These are phyloP conservation scores for Chalara sp. DNA, from an alignment of 2,329 filamentous ascomycete species.

Conservation along the genomic window DNA sequence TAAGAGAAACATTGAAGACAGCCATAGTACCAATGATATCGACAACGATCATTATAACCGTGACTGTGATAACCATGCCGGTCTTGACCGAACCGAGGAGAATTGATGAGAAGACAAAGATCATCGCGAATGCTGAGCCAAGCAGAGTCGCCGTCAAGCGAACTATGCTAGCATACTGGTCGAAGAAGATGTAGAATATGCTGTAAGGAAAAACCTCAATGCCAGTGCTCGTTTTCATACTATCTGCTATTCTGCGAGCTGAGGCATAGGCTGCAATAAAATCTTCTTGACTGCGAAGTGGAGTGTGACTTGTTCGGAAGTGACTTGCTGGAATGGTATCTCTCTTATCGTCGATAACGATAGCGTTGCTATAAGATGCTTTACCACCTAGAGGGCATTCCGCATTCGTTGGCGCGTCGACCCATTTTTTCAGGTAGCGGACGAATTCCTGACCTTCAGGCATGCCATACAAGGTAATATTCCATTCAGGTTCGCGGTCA, in stretches of 20 bases:
- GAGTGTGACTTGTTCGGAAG: conserved; percentile 86
- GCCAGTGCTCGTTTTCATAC: conserved; percentile 64
- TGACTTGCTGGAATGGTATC: conserved; percentile 73
- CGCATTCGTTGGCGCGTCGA: conserved; percentile 70
- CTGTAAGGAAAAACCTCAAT: conserved; percentile 93
- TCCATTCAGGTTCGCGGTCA: conserved; percentile 74
- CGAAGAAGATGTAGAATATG: conserved; percentile 98
- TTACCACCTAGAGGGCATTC: conserved; percentile 84
- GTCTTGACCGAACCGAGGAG: conserved; percentile 82
- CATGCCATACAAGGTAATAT: conserved; percentile 84
- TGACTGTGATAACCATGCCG: conserved; percentile 73
- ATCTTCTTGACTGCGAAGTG: conserved; percentile 79
- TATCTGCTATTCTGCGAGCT: conserved; percentile 78
- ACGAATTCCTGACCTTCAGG: conserved; percentile 89
- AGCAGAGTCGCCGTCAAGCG: conserved; percentile 72
- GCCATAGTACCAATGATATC: conserved; percentile 97
- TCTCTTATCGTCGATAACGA: conserved; percentile 66
- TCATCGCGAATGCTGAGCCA: conserved; percentile 76
- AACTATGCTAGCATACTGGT: conserved; percentile 87
- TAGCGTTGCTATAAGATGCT: conserved; percentile 77
- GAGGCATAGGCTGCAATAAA: conserved; percentile 89
- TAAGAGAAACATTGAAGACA: conserved; percentile 78
- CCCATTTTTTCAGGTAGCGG: conserved; percentile 76
- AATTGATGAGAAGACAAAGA: conserved; percentile 71
- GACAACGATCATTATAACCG: conserved; percentile 86